Evolutionary conservation across 306 rosid genomes (phyloP), one percentile per base, ranked within the genome.

Genomic region (Lathyrus oleraceus): DNA sequence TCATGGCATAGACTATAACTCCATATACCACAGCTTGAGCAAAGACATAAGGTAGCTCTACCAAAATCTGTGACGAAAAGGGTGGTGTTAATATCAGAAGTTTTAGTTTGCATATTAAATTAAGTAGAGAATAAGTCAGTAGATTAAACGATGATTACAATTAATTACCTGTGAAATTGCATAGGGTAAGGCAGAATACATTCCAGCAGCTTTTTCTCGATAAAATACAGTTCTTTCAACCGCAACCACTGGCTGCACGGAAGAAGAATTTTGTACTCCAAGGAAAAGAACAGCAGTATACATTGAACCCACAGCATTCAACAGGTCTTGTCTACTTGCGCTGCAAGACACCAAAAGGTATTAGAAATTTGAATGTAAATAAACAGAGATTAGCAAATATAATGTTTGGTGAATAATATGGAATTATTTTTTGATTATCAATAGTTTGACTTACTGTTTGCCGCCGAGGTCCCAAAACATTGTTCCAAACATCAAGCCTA

Each of bases 131-230:
- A 8, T 15, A 49, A 8, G 8, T 3, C 10, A 47, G 13, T 8
- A 11, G 2, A 49, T 16, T 49, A 39, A 48, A 9, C 20, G 39
- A 61, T 45, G n/a, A n/a, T n/a, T n/a, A n/a, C n/a, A n/a, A 23
- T 61, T 30, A 28, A 4, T 68, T 71, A 86, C 96, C 85, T 76
- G 87, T 17, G 87, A 77, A 72, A 89, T 76, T 49, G 96, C 88
- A 66, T 87, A 87, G 25, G 96, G 79, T 48, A 87, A 72, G 58
- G 87, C 85, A 30, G 89, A 80, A 74, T 80, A 84, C 87, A 87
- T 80, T 67, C 89, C 89, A 1, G 89, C 89, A 5, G 87, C 89
- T 51, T 57, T 80, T 80, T 87, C 91, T 74, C 87, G 72, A 30
- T 87, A 84, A 65, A 84, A 84, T 44, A 87, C 87, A 1, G 82